phyloP scores from a whole-genome alignment of 352 stramenopile species.

The Globisporangium parvum region DNA sequence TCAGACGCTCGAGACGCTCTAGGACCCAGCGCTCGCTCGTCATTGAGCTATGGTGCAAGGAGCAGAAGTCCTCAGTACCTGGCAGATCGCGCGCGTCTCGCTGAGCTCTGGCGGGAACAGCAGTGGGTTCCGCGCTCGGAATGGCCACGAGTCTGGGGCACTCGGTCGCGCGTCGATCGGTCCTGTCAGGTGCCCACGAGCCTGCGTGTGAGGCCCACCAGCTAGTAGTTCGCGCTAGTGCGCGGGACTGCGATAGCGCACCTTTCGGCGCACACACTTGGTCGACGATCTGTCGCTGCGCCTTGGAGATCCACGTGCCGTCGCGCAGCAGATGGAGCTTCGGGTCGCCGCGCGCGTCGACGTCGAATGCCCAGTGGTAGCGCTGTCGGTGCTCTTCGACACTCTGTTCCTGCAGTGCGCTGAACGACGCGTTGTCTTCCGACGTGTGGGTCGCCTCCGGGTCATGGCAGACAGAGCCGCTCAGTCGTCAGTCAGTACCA shows the following conservation, averaged over 20 bases:
- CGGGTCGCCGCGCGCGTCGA: conserved; percentile 42
- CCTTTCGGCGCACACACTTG: conserved; percentile 52
- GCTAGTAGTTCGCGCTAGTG: too few species aligned
- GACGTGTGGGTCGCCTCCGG: conserved; percentile 69
- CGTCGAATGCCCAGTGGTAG: conserved; percentile 80
- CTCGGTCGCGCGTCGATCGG: conserved; percentile 49
- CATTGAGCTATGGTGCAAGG: not conserved
- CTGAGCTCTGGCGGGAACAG: conserved; percentile 69
- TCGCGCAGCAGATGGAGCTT: conserved; percentile 67
- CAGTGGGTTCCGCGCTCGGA: conserved; percentile 67
- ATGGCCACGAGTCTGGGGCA: conserved; percentile 69
- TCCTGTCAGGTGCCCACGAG: conserved; percentile 17
- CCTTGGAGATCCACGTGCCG: conserved; percentile 67
- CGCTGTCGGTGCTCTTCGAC: conserved; percentile 55
- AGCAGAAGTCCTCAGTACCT: conserved; percentile 35
- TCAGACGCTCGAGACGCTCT: not conserved
- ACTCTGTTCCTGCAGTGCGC: conserved; percentile 65
- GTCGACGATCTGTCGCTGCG: conserved; percentile 55
- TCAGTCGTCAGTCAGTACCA: not conserved
- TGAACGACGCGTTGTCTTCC: conserved; percentile 80
- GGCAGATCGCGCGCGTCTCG: conserved; percentile 50
- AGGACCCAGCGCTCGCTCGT: too few species aligned
- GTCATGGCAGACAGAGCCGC: not conserved
- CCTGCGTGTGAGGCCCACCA: not conserved
- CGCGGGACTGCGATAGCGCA: too few species aligned